Evolutionary conservation across 2,329 filamentous ascomycete species (phyloP).

Genomic region (Phialophora tarda): DNA sequence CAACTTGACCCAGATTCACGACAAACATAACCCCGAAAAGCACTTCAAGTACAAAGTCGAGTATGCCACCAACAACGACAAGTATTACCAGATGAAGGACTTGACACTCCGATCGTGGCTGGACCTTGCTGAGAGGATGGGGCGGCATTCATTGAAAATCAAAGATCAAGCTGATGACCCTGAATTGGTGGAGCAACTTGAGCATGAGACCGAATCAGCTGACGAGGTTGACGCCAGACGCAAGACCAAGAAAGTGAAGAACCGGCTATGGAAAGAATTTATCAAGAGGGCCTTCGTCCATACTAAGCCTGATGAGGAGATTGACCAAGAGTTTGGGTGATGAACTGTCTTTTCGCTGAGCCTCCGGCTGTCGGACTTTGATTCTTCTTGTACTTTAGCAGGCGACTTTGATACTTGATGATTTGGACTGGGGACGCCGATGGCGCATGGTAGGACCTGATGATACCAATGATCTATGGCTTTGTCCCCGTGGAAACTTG

Average conservation of each 20-base stretch:
- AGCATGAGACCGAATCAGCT: slow-evolving; percentile 5
- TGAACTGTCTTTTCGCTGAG: neutral
- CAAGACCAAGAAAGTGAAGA: slow-evolving; percentile 42
- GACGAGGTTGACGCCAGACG: slow-evolving; percentile 44
- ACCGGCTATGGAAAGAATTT: slow-evolving; percentile 39
- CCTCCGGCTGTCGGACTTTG: neutral
- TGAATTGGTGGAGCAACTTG: slow-evolving; percentile 11
- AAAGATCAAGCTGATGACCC: slow-evolving; percentile 9
- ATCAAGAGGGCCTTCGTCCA: slow-evolving; percentile 39
- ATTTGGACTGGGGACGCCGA: neutral
- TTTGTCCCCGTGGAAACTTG: neutral
- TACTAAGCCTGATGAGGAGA: slow-evolving; percentile 39
- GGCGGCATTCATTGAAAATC: slow-evolving; percentile 15
- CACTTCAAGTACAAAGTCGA: slow-evolving; percentile 79
- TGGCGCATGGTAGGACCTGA: neutral
- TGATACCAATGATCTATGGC: neutral
- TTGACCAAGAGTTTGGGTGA: slow-evolving; percentile 39
- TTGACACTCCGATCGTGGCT: slow-evolving; percentile 83
- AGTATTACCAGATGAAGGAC: slow-evolving; percentile 75
- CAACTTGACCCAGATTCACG: slow-evolving; percentile 90
- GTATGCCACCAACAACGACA: slow-evolving; percentile 81
- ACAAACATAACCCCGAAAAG: slow-evolving; percentile 54
- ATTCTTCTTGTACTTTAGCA: neutral
- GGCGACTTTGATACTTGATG: neutral
- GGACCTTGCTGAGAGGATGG: slow-evolving; percentile 70